phyloP scores from a whole-genome alignment of 768 basidiomycete genomes.

The Mycena galericulata region DNA sequence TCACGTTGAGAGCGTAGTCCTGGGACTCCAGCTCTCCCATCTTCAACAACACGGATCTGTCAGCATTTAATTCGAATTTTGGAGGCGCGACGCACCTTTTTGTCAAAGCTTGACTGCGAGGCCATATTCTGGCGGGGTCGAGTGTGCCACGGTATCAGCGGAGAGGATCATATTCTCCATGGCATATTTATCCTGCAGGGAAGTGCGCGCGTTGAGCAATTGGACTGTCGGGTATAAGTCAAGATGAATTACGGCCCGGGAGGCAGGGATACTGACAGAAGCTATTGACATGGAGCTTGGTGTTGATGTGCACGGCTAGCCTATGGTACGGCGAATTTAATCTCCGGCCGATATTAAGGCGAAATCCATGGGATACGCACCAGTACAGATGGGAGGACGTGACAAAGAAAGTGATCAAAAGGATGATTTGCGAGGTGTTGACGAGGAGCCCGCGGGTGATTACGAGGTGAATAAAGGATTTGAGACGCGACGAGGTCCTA shows the following conservation, averaged over 20 bases:
- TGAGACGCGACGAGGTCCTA: constrained; percentile 56
- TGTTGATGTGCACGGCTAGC: constrained; percentile 61
- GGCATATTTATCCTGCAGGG: constrained; percentile 23
- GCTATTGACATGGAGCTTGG: constrained; percentile 61
- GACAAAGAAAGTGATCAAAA: constrained; percentile 57
- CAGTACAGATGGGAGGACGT: constrained; percentile 51
- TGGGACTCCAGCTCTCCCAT: constrained; percentile 5
- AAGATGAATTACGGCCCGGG: background rate
- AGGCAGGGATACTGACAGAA: constrained; percentile 60
- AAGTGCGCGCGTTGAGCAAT: constrained; percentile 32
- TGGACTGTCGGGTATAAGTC: constrained; percentile 23
- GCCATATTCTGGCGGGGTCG: too few relatives aligned
- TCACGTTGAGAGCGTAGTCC: constrained; percentile 22
- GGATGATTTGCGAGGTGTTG: constrained; percentile 54
- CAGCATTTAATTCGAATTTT: too few relatives aligned
- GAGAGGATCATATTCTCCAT: constrained; percentile 22
- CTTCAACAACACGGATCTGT: background rate
- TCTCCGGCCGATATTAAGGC: background rate
- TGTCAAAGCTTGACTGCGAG: too few relatives aligned
- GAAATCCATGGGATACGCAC: constrained; percentile 34
- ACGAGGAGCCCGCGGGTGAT: constrained; percentile 59
- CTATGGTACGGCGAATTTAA: constrained; percentile 39
- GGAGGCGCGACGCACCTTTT: too few relatives aligned
- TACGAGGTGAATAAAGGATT: constrained; percentile 53
- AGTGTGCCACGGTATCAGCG: too few relatives aligned